phyloP scores from a whole-genome alignment of 2,329 filamentous ascomycete species.

The Bipolaris oryzae region DNA sequence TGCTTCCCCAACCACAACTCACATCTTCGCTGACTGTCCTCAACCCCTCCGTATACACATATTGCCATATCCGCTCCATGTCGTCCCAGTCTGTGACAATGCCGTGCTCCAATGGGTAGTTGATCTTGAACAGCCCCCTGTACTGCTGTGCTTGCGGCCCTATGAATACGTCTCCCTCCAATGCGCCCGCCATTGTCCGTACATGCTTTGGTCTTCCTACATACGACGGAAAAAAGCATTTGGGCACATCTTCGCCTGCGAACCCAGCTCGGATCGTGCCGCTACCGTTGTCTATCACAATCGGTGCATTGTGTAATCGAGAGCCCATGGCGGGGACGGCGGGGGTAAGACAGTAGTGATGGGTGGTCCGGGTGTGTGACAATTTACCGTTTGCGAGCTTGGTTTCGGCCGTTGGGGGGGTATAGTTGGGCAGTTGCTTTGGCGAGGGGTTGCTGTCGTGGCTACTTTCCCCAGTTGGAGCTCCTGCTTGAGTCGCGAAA shows the following conservation, averaged over 20 bases:
- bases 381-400: background rate
- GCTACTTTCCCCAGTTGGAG: constrained; percentile 32
- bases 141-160: constrained; percentile 89
- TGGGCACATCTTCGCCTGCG: constrained; percentile 92
- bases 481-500: constrained; percentile 37
- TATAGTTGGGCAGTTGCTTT: background rate
- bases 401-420: background rate
- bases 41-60: constrained; percentile 92
- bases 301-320: constrained; percentile 91
- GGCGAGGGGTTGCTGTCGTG: constrained; percentile 17
- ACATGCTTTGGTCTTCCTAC: constrained; percentile 95
- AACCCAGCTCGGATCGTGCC: constrained; percentile 97
- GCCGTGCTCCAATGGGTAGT: constrained; percentile 93
- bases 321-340: constrained; percentile 61
- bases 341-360: no score
- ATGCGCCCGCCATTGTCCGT: constrained; percentile 90
- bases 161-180: constrained; percentile 97
- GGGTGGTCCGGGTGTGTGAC: background rate
- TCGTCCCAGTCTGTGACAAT: constrained; percentile 99
- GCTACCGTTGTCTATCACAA: constrained; percentile 98
- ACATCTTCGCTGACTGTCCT: constrained; percentile 98
- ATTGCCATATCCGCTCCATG: constrained; percentile 99
- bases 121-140: constrained; percentile 91
- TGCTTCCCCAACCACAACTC: constrained; percentile 35
- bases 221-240: constrained; percentile 97